Evolutionary conservation across 73 alveolate species (phyloP), one percentile per base, ranked within the genome.

Genomic region (Uronychia setigera): DNA sequence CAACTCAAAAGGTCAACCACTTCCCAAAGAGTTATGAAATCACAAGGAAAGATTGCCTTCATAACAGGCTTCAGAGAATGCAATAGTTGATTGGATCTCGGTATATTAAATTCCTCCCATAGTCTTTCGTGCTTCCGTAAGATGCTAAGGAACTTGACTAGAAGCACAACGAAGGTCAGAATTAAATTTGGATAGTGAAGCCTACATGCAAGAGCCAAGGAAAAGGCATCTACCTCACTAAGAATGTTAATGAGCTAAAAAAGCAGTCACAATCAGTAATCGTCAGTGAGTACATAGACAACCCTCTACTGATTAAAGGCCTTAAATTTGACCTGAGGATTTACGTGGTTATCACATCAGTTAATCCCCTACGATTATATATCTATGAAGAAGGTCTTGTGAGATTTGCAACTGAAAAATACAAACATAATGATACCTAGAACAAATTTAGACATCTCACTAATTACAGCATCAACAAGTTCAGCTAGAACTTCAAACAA

Each of bases 341-440:
- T 84, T 97, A 97, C 87, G 97, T 95, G 58, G 91, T 94, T 59
- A 91, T 97, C 32, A 92, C 97, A 32, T 84, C 94, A 60, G 84
- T 86, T 87, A 93, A 95, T 57, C 99, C 99, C 0, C 81, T 92
- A 58, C 59, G 96, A 60, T 86, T 96, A 31, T 97, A 95, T 92
- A 85, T 97, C 59, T 93, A 95, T 92, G 84, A 94, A 84, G 97
- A 97, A 90, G 99, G 99, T 0, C 87, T 97, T 32, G 99, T 93
- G 0, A 82, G 99, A 82, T 89, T 97, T 92, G 98, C 99, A 30
- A 92, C 96, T 46, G 98, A 97, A 81, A 91, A 84, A 59, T 95
- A 97, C 87, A 79, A 92, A 82, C 75, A 88, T 35, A 11, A 5
- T 5, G 58, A 77, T 79, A 1, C 57, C 80, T 0, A 87, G 76